Evolutionary conservation across 2,329 filamentous ascomycete species (phyloP).

Genomic region (Reticulascus tulasneorum): DNA sequence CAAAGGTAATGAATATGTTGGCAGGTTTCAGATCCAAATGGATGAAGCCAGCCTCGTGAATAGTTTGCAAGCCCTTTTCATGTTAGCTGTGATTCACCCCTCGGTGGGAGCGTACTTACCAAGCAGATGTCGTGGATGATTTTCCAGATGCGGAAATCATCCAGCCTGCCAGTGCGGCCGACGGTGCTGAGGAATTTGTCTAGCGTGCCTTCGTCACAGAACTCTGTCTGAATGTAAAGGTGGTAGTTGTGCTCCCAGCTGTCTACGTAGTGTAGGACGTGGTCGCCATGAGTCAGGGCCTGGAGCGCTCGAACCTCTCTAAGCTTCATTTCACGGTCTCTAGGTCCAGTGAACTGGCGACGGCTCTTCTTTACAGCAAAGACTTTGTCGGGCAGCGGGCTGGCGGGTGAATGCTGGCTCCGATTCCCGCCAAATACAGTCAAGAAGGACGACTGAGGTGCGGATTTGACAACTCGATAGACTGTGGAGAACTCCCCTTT

Average conservation of each 20-base stretch:
- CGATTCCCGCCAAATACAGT: slow-evolving; percentile 41
- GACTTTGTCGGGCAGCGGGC: slow-evolving; percentile 54
- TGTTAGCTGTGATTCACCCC: slow-evolving; percentile 13
- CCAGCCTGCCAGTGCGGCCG: slow-evolving; percentile 78
- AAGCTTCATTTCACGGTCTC: slow-evolving; percentile 78
- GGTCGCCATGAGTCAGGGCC: slow-evolving; percentile 73
- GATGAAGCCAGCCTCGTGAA: slow-evolving; percentile 83
- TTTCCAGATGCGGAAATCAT: slow-evolving; percentile 99
- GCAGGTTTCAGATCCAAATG: slow-evolving; percentile 84
- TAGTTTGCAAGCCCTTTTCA: slow-evolving; percentile 75
- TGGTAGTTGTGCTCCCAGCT: slow-evolving; percentile 83
- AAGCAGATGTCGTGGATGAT: slow-evolving; percentile 81
- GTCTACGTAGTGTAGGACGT: slow-evolving; percentile 79
- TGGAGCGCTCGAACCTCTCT: slow-evolving; percentile 79
- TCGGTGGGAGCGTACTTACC: slow-evolving; percentile 49
- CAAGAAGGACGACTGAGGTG: slow-evolving; percentile 19
- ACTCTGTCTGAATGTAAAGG: slow-evolving; percentile 97
- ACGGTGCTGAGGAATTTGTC: slow-evolving; percentile 80
- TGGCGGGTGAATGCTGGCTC: slow-evolving; percentile 44
- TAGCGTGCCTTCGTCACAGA: slow-evolving; percentile 89
- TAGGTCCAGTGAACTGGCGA: slow-evolving; percentile 70
- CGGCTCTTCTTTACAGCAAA: slow-evolving; percentile 95
- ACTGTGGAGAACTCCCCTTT: slow-evolving; percentile 93
- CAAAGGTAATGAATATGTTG: slow-evolving; percentile 77
- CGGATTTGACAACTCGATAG: slow-evolving; percentile 64